A percentile compares a stretch with the other conserved stretches of the same genome.
Evolutionary conservation across 106 monocot genomes (phyloP).

Genomic region (Apostasia shenzhenica): DNA sequence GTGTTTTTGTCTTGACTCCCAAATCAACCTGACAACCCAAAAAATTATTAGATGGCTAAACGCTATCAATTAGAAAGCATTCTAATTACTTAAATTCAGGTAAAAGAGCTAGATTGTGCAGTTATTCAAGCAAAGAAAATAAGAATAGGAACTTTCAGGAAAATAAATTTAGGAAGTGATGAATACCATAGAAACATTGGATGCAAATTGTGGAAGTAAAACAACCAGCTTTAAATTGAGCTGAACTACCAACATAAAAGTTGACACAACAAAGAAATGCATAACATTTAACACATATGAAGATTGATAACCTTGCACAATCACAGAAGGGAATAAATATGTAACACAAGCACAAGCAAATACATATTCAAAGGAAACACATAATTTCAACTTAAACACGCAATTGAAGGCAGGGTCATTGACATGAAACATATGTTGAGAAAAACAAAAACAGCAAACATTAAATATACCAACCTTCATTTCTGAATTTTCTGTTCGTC

Average conservation of each 20-base stretch:
- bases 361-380: background rate
- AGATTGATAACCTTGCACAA: background rate
- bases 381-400: background rate
- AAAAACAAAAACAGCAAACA: constrained; percentile 2
- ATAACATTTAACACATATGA: background rate
- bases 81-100: too few relatives aligned
- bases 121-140: too few relatives aligned
- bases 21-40: constrained; percentile 70
- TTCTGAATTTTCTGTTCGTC: constrained; percentile 63
- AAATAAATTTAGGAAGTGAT: too few relatives aligned
- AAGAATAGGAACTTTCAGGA: too few relatives aligned
- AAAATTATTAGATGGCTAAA: background rate
- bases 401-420: background rate
- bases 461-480: constrained; percentile 49
- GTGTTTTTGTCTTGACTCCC: constrained; percentile 98
- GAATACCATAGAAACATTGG: background rate
- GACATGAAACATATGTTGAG: background rate
- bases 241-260: background rate
- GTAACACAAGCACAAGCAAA: background rate
- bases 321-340: background rate
- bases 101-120: too few relatives aligned
- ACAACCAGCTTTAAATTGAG: background rate
- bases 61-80: background rate
- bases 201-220: background rate
- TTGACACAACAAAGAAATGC: background rate